phyloP scores from a whole-genome alignment of 1,139 yeast species.

The Kodamaea sp. region DNA sequence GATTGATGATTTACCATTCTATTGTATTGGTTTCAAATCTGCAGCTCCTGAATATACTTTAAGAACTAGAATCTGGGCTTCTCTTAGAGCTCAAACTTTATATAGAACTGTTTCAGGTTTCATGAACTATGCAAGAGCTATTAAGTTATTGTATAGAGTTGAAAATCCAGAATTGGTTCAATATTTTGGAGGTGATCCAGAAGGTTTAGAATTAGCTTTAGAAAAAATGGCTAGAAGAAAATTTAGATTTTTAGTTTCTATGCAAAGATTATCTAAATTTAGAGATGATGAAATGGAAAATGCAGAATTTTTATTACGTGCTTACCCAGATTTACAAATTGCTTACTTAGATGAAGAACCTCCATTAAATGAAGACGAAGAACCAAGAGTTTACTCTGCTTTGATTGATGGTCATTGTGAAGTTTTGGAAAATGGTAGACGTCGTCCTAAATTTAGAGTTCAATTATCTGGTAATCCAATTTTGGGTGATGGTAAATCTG shows the following conservation, averaged over 20 bases:
- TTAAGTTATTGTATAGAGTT: slow-evolving; percentile 93
- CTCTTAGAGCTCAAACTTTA: slow-evolving; percentile 94
- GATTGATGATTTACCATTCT: slow-evolving; percentile 96
- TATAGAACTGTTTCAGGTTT: slow-evolving; percentile 98
- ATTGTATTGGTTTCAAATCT: slow-evolving; percentile 98
- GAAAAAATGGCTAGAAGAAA: slow-evolving; percentile 99
- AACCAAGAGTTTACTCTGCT: slow-evolving; percentile 95
- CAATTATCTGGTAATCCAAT: slow-evolving; percentile 98
- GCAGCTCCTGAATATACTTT: slow-evolving; percentile 99
- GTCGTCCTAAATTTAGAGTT: slow-evolving; percentile 97
- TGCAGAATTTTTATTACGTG: slow-evolving; percentile 95
- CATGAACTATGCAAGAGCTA: slow-evolving; percentile 98
- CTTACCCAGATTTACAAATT: slow-evolving; percentile 97
- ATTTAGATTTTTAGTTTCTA: slow-evolving; percentile 93
- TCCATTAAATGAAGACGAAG: slow-evolving; percentile 89
- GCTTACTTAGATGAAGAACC: slow-evolving; percentile 96
- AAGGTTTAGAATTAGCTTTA: slow-evolving; percentile 87
- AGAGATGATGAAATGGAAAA: slow-evolving; percentile 97
- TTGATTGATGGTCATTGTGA: slow-evolving; percentile 98
- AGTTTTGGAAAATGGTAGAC: slow-evolving; percentile 94
- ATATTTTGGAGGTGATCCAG: slow-evolving; percentile 98
- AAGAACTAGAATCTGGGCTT: slow-evolving; percentile 99
- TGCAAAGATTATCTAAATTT: slow-evolving; percentile 97
- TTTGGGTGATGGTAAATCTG: slow-evolving; percentile 99
- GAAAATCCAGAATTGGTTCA: slow-evolving; percentile 99